A percentile compares a stretch with the other conserved stretches of the same genome.
These are phyloP conservation scores for Penicillium salamii DNA, from an alignment of 495 filamentous ascomycete genomes.

Conservation along the genomic window DNA sequence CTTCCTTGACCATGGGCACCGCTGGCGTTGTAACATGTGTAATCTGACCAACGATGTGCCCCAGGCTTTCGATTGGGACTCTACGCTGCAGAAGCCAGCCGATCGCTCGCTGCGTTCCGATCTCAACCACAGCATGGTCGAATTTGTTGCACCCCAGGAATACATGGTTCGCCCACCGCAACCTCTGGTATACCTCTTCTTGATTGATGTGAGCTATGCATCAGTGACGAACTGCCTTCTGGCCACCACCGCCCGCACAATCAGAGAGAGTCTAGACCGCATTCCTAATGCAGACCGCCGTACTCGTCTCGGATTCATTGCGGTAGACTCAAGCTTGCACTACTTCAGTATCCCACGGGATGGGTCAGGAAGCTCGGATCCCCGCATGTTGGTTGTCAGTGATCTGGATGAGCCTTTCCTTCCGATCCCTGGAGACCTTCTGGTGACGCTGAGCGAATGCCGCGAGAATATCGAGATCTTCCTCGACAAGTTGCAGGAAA, in stretches of 20 bases:
- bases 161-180: conserved; percentile 99
- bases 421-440: conserved; percentile 86
- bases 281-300: conserved; percentile 96
- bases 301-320: conserved; percentile 91
- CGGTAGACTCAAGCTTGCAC: conserved; percentile 90
- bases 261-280: conserved; percentile 90
- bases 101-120: conserved; percentile 88
- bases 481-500: conserved; percentile 85
- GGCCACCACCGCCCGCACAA: conserved; percentile 89
- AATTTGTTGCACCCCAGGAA: conserved; percentile 97
- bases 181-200: conserved; percentile 95
- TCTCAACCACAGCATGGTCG: conserved; percentile 89
- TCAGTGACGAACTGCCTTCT: conserved; percentile 90
- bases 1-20: conserved; percentile 94
- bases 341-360: conserved; percentile 94
- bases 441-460: conserved; percentile 87
- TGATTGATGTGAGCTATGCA: conserved; percentile 94
- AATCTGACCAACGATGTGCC: conserved; percentile 98
- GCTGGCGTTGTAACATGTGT: conserved; percentile 99
- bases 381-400: conserved; percentile 90
- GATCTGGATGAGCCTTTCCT: conserved; percentile 97
- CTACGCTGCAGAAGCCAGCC: conserved; percentile 79
- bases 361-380: conserved; percentile 73
- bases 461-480: conserved; percentile 87
- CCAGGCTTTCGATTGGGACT: conserved; percentile 98